phyloP scores from a whole-genome alignment of 2,329 filamentous ascomycete genomes.

The Colletotrichum truncatum region DNA sequence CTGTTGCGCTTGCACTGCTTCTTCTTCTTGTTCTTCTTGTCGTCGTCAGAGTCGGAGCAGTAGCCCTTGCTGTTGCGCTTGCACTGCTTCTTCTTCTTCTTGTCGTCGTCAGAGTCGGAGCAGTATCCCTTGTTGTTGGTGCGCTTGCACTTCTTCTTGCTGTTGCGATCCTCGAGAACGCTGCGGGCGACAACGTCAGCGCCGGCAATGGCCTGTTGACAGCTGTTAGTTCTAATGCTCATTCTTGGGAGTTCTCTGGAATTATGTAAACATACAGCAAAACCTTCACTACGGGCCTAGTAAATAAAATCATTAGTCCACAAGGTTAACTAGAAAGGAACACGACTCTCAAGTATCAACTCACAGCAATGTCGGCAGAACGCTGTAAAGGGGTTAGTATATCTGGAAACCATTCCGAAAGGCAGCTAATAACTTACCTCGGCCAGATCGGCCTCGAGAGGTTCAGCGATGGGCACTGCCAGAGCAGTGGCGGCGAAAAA shows the following conservation, averaged over 20 bases:
- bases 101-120: conserved; percentile 1
- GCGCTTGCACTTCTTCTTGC: conserved; percentile 19
- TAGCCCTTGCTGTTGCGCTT: conserved; percentile 26
- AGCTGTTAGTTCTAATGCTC: not conserved
- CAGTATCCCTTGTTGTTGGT: conserved; percentile 16
- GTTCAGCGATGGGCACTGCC: conserved; percentile 16
- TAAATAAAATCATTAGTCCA: not conserved
- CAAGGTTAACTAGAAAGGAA: too few species aligned
- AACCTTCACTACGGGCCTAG: conserved; percentile 11
- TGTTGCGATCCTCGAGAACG: conserved; percentile 16
- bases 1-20: conserved; percentile 21
- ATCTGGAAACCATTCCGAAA: not conserved
- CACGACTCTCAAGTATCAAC: not conserved
- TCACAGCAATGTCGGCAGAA: conserved; percentile 14
- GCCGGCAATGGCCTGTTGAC: not conserved
- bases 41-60: conserved; percentile 5
- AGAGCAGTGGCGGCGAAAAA: conserved; percentile 18
- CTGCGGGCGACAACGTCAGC: not conserved
- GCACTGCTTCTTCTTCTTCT: conserved; percentile 17
- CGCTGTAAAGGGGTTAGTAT: conserved; percentile 6
- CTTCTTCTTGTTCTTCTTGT: conserved; percentile 5
- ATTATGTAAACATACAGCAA: not conserved
- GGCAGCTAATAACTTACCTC: not conserved
- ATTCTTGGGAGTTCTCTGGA: not conserved
- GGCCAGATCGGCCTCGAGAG: conserved; percentile 1